Conservation (phyloP, 1,139 yeast genomes). For the Komagataea norvegica region DNA sequence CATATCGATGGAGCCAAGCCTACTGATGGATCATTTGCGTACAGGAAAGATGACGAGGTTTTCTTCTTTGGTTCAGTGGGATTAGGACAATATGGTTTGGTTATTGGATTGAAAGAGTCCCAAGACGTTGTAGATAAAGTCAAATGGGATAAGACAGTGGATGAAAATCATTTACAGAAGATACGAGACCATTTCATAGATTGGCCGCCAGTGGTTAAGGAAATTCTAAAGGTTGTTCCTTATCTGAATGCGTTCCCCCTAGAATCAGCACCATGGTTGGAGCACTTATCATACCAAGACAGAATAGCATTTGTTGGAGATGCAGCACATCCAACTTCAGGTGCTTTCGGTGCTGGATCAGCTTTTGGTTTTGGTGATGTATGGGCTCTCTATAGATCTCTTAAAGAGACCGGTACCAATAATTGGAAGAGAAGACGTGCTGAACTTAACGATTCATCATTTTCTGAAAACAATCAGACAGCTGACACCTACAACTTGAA, state of each 20-base stretch:
- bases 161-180: background rate
- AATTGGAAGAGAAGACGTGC: background rate
- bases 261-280: slow-evolving; percentile 2
- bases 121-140: background rate
- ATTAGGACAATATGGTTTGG: slow-evolving; percentile 1
- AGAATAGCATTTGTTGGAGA: slow-evolving; percentile 1
- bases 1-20: background rate
- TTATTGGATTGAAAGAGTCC: background rate
- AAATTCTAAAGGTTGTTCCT: background rate
- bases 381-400: slow-evolving; percentile 2
- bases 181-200: background rate
- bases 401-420: background rate
- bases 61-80: slow-evolving; percentile 1
- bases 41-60: background rate
- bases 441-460: background rate
- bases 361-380: slow-evolving; percentile 4
- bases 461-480: background rate
- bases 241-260: slow-evolving; percentile 2
- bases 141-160: background rate
- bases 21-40: slow-evolving; percentile 1
- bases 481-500: background rate
- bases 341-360: slow-evolving; percentile 2
- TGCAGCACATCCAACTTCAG: slow-evolving; percentile 5
- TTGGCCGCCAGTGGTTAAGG: background rate
- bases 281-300: background rate